Evolutionary conservation across 495 filamentous ascomycete genomes (phyloP).

Genomic region (Penicillium goetzii): DNA sequence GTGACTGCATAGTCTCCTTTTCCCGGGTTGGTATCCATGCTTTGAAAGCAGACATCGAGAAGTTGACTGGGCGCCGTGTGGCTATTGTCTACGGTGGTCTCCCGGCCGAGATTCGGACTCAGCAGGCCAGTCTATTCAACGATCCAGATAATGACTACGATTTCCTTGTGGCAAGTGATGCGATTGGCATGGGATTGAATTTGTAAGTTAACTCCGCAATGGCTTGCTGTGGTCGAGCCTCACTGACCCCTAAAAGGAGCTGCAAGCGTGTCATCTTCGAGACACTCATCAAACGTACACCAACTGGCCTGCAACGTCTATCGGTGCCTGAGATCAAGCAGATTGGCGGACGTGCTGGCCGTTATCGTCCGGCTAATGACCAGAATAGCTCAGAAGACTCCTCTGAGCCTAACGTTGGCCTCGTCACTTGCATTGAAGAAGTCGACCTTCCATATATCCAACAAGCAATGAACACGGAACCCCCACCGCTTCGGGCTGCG

Average conservation of each 20-base stretch:
- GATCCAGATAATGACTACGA: constrained; percentile 94
- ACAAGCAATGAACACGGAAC: constrained; percentile 62
- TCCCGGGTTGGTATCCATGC: constrained; percentile 80
- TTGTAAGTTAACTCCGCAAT: constrained; percentile 52
- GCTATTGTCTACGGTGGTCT: constrained; percentile 92
- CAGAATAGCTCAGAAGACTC: constrained; percentile 28
- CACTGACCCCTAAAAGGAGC: constrained; percentile 53
- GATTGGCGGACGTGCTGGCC: constrained; percentile 91
- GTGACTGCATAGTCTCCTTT: constrained; percentile 89
- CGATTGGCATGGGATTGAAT: constrained; percentile 97
- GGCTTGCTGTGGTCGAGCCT: neutral
- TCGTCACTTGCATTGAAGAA: constrained; percentile 78
- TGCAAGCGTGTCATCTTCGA: constrained; percentile 93
- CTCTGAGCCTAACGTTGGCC: constrained; percentile 54
- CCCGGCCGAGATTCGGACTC: constrained; percentile 88
- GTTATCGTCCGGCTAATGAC: constrained; percentile 73
- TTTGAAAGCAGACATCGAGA: constrained; percentile 78
- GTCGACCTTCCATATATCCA: constrained; percentile 67
- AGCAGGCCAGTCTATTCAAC: constrained; percentile 92
- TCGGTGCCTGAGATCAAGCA: constrained; percentile 84
- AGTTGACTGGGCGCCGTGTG: constrained; percentile 71
- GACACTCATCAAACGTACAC: constrained; percentile 67
- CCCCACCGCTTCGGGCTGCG: constrained; percentile 70
- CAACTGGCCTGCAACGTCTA: constrained; percentile 53
- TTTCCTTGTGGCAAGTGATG: constrained; percentile 90